phyloP scores from a whole-genome alignment of 495 filamentous ascomycete species.

The Gamarada debralockiae region DNA sequence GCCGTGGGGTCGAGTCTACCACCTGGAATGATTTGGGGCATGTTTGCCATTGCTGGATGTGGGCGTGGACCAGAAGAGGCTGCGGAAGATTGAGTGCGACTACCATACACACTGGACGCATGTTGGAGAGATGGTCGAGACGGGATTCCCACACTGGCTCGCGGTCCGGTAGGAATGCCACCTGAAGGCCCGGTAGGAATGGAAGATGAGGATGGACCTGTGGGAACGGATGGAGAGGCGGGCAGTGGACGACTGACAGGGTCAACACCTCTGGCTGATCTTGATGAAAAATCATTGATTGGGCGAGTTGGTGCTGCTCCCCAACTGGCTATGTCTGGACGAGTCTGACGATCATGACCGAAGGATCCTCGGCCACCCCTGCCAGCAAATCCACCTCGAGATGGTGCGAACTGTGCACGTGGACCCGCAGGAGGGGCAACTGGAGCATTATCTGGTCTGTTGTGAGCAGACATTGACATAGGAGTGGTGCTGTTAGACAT shows the following conservation, averaged over 20 bases:
- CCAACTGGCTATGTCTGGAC: constrained; percentile 14
- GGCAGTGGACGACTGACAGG: constrained; percentile 9
- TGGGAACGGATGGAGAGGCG: constrained; percentile 15
- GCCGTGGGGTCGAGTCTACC: constrained; percentile 24
- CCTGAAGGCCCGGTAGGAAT: constrained; percentile 18
- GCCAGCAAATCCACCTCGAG: background rate
- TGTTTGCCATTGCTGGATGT: constrained; percentile 26
- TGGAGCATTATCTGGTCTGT: constrained; percentile 13
- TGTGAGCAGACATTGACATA: constrained; percentile 13
- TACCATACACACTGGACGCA: constrained; percentile 14
- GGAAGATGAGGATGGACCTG: constrained; percentile 8
- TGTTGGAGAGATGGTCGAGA: constrained; percentile 20
- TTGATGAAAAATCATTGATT: background rate
- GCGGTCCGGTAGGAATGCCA: constrained; percentile 25
- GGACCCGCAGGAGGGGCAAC: constrained; percentile 23
- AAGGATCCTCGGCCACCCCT: constrained; percentile 21
- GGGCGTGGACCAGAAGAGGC: constrained; percentile 13
- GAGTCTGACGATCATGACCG: constrained; percentile 11
- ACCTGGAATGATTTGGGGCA: constrained; percentile 24
- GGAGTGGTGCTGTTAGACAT: background rate
- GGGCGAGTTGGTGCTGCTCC: constrained; percentile 14
- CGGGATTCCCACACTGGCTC: constrained; percentile 20
- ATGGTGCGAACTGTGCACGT: constrained; percentile 19
- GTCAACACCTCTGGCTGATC: constrained; percentile 2
- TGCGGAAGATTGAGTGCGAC: background rate